Evolutionary conservation across 2,329 filamentous ascomycete genomes (phyloP).

Genomic region (Colletotrichum lupini): DNA sequence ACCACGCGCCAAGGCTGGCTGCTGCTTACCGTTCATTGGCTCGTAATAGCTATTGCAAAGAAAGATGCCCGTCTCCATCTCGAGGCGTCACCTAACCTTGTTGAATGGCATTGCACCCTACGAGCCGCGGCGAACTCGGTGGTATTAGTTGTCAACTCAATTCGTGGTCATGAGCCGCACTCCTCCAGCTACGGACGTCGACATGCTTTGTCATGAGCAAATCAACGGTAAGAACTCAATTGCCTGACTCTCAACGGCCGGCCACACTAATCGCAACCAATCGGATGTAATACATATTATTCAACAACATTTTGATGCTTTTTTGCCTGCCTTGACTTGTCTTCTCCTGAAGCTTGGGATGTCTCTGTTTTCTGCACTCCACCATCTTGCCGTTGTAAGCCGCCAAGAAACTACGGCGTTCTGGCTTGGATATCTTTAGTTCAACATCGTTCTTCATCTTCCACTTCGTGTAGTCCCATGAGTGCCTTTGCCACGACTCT

Average conservation of each 20-base stretch:
- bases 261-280: not conserved
- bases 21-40: slow-evolving; percentile 1
- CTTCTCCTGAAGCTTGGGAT: not conserved
- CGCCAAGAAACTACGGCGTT: not conserved
- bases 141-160: not conserved
- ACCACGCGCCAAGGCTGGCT: not conserved
- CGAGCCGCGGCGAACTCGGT: no score
- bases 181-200: no score
- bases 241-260: not conserved
- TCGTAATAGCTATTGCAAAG: slow-evolving; percentile 3
- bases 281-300: not conserved
- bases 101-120: no score
- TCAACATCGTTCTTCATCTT: not conserved
- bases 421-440: not conserved
- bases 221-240: not conserved
- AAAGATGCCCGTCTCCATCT: not conserved
- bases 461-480: not conserved
- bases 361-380: not conserved
- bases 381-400: not conserved
- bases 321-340: not conserved
- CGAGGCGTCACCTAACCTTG: not conserved
- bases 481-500: not conserved
- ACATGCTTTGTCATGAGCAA: not conserved
- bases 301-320: not conserved
- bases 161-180: not conserved